Evolutionary conservation across 2,329 filamentous ascomycete species (phyloP).

Genomic region (Neofusicoccum parvum): DNA sequence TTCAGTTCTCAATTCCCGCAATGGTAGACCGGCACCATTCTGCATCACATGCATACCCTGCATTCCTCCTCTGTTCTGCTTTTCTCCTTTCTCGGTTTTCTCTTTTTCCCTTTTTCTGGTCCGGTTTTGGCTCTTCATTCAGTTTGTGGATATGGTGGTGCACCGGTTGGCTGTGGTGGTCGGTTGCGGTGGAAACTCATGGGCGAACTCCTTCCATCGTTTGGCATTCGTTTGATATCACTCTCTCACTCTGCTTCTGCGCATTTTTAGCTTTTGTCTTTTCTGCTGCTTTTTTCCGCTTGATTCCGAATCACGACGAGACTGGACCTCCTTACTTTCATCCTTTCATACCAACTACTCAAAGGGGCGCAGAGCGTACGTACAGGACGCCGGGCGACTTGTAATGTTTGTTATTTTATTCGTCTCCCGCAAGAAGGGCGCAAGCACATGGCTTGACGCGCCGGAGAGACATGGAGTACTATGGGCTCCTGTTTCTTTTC

Average conservation of each 20-base stretch:
- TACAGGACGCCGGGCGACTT: constrained; percentile 20
- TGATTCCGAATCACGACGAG: constrained; percentile 19
- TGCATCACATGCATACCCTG: constrained; percentile 20
- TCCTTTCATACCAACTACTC: not conserved
- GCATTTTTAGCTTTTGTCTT: not conserved
- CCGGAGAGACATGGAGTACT: not conserved
- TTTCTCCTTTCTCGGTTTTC: not conserved
- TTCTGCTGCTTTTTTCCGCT: not conserved
- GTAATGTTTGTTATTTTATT: constrained; percentile 17
- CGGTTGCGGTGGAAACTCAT: constrained; percentile 9
- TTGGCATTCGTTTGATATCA: constrained; percentile 19
- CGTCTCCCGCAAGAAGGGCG: not conserved
- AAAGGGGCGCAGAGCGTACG: constrained; percentile 7
- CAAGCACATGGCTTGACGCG: not conserved
- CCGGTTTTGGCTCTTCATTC: constrained; percentile 4
- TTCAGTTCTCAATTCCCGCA: not conserved
- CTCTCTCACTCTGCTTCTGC: constrained; percentile 9
- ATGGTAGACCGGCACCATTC: constrained; percentile 6
- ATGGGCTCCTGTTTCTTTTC: not conserved
- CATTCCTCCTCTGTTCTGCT: not conserved
- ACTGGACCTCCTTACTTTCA: constrained; percentile 15
- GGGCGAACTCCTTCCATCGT: constrained; percentile 16
- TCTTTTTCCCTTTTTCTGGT: not conserved
- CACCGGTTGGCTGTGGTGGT: constrained; percentile 6
- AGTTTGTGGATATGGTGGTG: constrained; percentile 13